These are phyloP conservation scores for Talaromyces sp. DNA, from an alignment of 2,329 filamentous ascomycete genomes.

Conservation along the genomic window DNA sequence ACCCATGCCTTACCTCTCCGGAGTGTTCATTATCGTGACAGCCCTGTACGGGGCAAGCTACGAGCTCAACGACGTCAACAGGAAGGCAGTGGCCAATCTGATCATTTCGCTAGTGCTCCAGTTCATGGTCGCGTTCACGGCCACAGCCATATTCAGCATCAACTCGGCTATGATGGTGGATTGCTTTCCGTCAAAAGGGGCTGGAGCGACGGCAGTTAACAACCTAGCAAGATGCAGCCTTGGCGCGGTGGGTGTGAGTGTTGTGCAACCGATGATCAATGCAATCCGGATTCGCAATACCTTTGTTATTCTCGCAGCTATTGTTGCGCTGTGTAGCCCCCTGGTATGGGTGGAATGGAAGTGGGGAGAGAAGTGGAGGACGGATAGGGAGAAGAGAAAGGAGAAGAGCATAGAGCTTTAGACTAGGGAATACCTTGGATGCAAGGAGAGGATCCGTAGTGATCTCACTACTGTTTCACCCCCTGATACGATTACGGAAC, in stretches of 20 bases:
- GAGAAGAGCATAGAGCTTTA: not conserved
- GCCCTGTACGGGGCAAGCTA: slow-evolving; percentile 9
- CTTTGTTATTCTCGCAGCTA: not conserved
- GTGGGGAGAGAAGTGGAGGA: slow-evolving; percentile 6
- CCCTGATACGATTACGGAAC: not conserved
- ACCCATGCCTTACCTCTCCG: slow-evolving; percentile 2
- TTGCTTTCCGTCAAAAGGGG: not conserved
- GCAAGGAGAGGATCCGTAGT: not conserved
- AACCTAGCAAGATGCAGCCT: slow-evolving; percentile 3
- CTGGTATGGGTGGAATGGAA: slow-evolving; percentile 8
- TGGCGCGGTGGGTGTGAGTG: slow-evolving; percentile 4
- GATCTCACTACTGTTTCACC: not conserved
- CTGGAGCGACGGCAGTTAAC: slow-evolving; percentile 4
- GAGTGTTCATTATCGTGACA: not conserved
- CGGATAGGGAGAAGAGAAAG: slow-evolving; percentile 5
- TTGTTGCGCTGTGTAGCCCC: slow-evolving; percentile 2
- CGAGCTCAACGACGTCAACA: slow-evolving; percentile 4
- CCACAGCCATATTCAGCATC: slow-evolving; percentile 8
- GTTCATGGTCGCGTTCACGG: slow-evolving; percentile 5
- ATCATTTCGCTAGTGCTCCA: slow-evolving; percentile 2
- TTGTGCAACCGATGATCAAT: slow-evolving; percentile 7
- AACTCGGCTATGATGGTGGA: slow-evolving; percentile 7
- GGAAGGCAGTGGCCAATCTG: slow-evolving; percentile 2
- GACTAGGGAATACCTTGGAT: not conserved
- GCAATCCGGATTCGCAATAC: not conserved